These are phyloP conservation scores for Flagelloscypha sp. DNA, from an alignment of 768 basidiomycete genomes.

Conservation along the genomic window DNA sequence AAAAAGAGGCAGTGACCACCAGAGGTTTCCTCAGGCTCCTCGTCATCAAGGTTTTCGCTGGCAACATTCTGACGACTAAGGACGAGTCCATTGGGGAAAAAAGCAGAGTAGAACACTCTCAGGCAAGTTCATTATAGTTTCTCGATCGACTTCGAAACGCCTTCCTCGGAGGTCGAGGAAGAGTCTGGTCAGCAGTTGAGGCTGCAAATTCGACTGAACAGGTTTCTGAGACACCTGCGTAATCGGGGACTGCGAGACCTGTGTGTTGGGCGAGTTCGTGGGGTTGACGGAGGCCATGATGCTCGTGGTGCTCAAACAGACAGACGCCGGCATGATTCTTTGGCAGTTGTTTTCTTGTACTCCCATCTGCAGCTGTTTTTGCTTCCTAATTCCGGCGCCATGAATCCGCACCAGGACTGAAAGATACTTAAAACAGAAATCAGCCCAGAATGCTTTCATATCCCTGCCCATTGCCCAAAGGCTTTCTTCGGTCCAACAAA, in stretches of 20 bases:
- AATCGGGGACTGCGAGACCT: slow-evolving; percentile 53
- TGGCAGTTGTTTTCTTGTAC: no score
- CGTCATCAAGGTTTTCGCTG: slow-evolving; percentile 67
- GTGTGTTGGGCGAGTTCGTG: slow-evolving; percentile 45
- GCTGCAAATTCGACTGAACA: slow-evolving; percentile 66
- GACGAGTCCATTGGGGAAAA: slow-evolving; percentile 95
- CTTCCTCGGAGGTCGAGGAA: slow-evolving; percentile 86
- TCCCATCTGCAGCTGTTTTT: no score
- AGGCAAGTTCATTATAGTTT: slow-evolving; percentile 96
- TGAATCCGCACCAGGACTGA: no score
- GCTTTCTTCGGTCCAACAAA: no score
- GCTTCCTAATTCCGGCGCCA: no score
- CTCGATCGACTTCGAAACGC: slow-evolving; percentile 91
- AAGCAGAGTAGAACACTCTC: slow-evolving; percentile 94
- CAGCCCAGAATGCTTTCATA: no score
- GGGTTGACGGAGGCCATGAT: slow-evolving; percentile 16
- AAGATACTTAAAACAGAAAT: no score
- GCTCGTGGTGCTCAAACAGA: no score
- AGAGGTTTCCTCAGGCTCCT: slow-evolving; percentile 88
- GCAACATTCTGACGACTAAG: slow-evolving; percentile 79
- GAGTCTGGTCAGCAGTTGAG: slow-evolving; percentile 81
- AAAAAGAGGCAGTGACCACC: slow-evolving; percentile 44
- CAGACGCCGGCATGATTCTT: no score
- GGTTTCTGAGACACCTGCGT: slow-evolving; percentile 54
- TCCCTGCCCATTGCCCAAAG: no score